A percentile compares a stretch with the other conserved stretches of the same genome.
phyloP scores from a whole-genome alignment of 495 filamentous ascomycete genomes.

The Letharia columbiana region DNA sequence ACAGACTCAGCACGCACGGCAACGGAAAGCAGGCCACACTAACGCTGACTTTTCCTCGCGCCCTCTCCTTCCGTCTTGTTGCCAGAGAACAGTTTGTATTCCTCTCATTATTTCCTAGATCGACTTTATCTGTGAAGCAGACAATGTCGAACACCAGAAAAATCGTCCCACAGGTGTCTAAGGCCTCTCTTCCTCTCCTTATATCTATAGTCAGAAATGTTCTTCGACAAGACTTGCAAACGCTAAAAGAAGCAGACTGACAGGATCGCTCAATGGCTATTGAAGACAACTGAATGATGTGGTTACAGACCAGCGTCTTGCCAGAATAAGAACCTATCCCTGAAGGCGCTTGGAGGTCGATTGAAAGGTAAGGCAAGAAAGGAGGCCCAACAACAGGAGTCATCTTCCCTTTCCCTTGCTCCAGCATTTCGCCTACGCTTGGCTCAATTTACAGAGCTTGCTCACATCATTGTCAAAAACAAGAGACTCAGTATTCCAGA shows the following conservation, averaged over 20 bases:
- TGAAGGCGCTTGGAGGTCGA: not conserved
- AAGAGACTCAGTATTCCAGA: not conserved
- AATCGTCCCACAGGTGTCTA: not conserved
- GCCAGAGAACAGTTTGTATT: not conserved
- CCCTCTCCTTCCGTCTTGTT: not conserved
- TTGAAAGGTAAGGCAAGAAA: conserved; percentile 8
- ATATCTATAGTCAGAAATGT: not conserved
- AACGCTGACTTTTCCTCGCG: not conserved
- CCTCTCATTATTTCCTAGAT: not conserved
- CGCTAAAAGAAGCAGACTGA: conserved; percentile 9
- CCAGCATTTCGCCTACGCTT: conserved; percentile 3
- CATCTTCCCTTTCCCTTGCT: not conserved
- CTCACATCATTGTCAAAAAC: not conserved
- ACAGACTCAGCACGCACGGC: not conserved
- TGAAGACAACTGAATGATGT: not conserved
- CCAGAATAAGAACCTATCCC: not conserved
- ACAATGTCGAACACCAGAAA: not conserved
- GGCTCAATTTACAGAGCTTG: conserved; percentile 4
- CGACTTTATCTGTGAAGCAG: not conserved
- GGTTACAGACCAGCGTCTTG: not conserved
- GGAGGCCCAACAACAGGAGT: not conserved
- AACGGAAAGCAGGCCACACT: not conserved
- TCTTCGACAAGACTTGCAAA: conserved; percentile 6
- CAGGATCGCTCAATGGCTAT: conserved; percentile 6
- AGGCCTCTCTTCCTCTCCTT: not conserved